Conservation (phyloP, 2,329 filamentous ascomycete genomes). For the Passalora sequoiae region DNA sequence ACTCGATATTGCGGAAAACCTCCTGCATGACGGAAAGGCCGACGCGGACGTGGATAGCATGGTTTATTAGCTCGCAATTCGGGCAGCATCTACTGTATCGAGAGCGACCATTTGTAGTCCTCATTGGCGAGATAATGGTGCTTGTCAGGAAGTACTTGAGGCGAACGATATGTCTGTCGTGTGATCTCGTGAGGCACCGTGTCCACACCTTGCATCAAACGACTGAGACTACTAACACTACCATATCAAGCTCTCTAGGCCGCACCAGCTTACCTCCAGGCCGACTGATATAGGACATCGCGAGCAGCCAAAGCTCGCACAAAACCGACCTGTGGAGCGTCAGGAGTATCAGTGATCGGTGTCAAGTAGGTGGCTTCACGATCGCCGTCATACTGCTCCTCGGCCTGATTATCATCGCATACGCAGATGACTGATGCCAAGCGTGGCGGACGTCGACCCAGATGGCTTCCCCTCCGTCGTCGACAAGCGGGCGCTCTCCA, state of each 20-base stretch:
- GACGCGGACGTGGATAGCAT: conserved; percentile 3
- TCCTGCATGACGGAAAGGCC: conserved; percentile 7
- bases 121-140: not conserved
- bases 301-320: no score
- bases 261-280: no score
- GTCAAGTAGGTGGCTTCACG: no score
- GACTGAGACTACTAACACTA: no score
- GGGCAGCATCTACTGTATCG: not conserved
- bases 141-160: not conserved
- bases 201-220: no score
- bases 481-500: conserved; percentile 10
- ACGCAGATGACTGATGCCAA: conserved; percentile 5
- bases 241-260: no score
- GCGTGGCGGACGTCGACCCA: not conserved
- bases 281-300: no score
- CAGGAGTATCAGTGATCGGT: no score
- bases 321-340: no score
- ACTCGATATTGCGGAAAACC: not conserved
- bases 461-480: conserved; percentile 17
- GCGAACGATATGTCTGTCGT: conserved; percentile 1
- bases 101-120: not conserved
- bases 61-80: not conserved
- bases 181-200: not conserved
- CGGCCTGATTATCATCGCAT: no score
- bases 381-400: no score